Evolutionary conservation across 164 flowering plant species (phyloP), one percentile per base, ranked within the genome.

Genomic region (Kalanchoe fedtschenkoi): DNA sequence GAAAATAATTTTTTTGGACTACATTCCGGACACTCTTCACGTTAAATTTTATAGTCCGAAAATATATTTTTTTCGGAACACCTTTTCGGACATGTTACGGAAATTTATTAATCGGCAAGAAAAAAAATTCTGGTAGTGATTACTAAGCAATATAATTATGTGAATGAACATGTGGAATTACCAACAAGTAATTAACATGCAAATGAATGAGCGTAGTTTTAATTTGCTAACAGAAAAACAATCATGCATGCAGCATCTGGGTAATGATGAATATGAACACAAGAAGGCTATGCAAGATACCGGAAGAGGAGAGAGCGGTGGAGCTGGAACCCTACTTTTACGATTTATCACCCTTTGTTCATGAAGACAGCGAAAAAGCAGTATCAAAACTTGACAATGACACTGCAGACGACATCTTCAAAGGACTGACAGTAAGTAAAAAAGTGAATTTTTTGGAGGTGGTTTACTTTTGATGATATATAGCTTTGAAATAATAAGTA

Each of bases 201-300:
- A n/a, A n/a, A n/a, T n/a, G n/a, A n/a, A n/a, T n/a, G n/a, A n/a
- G n/a, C n/a, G n/a, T n/a, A n/a, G n/a, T n/a, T n/a, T n/a, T n/a
- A n/a, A n/a, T n/a, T 42, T 42, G 17, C 46, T 42, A 14, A 19
- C 17, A 5, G 46, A 17, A 42, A 41, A 1, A 9, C 16, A 4
- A 9, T 15, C 10, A 44, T 44, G n/a, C 51, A 44, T 79, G 66
- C 76, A 89, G 96, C 75, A 75, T 79, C 37, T 83, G 84, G 83
- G 93, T 83, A 65, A 76, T 87, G 88, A 87, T 89, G 88, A 87
- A 87, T 72, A 87, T 78, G 66, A 46, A 58, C 32, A 89, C 93
- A 6, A 79, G 96, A 70, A 78, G 63, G 60, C 64, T 89, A 61
- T 87, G 91, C 9, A 89, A 85, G 74, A 72, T 87, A 7, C 91